Base-by-base conservation (phyloP, 2,329 filamentous ascomycete species). In the Ophiosphaerella narmari region DNA sequence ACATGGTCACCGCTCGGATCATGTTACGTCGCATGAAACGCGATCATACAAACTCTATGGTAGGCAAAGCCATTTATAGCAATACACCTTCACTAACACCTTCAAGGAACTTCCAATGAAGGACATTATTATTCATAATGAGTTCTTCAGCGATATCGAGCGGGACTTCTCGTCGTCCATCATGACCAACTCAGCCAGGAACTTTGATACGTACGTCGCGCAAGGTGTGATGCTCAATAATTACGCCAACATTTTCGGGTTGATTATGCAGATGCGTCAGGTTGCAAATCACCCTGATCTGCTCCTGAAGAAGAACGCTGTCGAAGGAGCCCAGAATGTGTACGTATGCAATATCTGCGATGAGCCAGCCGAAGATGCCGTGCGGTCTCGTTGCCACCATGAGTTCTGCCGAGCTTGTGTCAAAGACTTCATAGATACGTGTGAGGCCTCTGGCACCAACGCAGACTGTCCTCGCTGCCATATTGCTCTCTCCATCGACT, bases 261-360 rank as follows among this genome's bases (percentile, higher is more conserved):
- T 99, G 47, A 97, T 99, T 68, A 97, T 97, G 91, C 92, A 96
- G 74, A 97, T 99, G 93, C 88, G 94, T 47, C 94, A 99, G 76
- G 90, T 97, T 23, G 91, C 94, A 7, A 94, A 99, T 60, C 94
- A 99, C 69, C 94, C 94, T 0, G 94, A 99, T 75, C 76, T 99
- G 32, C 89, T 99, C 41, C 76, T 97, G 54, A 95, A 93, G 77
- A 97, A 94, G 76, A 70, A 57, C 0, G 85, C 93, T 55, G 83
- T 82, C 2, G 86, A 91, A 60, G 90, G 89, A 45, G 92, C 92
- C 2, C 91, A 96, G 73, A 97, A 97, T 57, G 81, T 96, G 11
- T 78, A 96, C 32, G 86, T 96, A 36, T 97, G 93, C 75, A 90
- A 90, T 73, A 94, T 99, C 63, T 99, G 94, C 71, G 94, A 99